phyloP scores from a whole-genome alignment of 2,329 filamentous ascomycete species.

The Claviceps sp. region DNA sequence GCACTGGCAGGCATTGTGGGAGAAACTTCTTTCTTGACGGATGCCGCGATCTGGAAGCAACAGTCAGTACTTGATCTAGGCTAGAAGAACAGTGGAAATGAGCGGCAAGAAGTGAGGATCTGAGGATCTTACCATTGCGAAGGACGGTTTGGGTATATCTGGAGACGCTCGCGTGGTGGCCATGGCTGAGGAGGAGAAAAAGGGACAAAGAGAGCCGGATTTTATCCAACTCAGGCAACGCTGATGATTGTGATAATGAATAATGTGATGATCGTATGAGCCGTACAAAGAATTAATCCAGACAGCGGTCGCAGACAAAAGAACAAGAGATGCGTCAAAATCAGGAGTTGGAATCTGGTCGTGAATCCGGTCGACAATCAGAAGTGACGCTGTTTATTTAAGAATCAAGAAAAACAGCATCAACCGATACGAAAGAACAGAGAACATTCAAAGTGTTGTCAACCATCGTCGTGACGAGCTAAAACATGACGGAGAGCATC shows the following conservation, averaged over 20 bases:
- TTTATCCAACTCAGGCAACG: slow-evolving; percentile 12
- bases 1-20: slow-evolving; percentile 1
- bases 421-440: slow-evolving; percentile 37
- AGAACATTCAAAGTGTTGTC: slow-evolving; percentile 34
- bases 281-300: slow-evolving; percentile 6
- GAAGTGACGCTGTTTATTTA: slow-evolving; percentile 16
- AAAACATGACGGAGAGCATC: slow-evolving; percentile 15
- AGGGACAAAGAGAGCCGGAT: slow-evolving; percentile 5
- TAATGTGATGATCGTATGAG: neutral
- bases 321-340: neutral
- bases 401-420: slow-evolving; percentile 33
- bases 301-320: slow-evolving; percentile 2
- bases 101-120: too few relatives aligned
- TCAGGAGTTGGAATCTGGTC: slow-evolving; percentile 3
- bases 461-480: slow-evolving; percentile 39
- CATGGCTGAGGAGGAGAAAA: slow-evolving; percentile 22
- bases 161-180: slow-evolving; percentile 32
- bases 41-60: slow-evolving; percentile 33
- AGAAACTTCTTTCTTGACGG: slow-evolving; percentile 18
- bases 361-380: slow-evolving; percentile 11
- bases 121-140: slow-evolving; percentile 52
- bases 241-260: neutral
- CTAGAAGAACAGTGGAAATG: neutral
- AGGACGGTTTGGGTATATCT: slow-evolving; percentile 48
- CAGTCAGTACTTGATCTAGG: neutral